These are phyloP conservation scores for Paramyrothecium roridum DNA, from an alignment of 2,329 filamentous ascomycete species.

Conservation along the genomic window DNA sequence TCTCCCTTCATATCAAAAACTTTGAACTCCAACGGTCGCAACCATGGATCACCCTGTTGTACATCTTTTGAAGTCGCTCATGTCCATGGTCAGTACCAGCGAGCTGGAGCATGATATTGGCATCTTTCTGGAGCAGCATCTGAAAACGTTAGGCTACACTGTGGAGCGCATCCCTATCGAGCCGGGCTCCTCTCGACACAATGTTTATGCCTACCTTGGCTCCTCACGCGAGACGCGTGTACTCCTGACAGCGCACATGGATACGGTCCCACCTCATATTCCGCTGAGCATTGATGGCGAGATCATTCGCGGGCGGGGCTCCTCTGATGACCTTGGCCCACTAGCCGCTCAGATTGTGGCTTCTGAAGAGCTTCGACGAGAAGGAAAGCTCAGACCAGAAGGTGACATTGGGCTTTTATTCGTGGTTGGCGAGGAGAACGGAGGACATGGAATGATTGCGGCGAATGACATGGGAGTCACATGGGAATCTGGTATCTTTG, in stretches of 20 bases:
- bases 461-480: constrained; percentile 12
- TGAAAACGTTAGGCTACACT: constrained; percentile 27
- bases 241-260: constrained; percentile 40
- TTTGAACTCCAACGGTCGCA: neutral
- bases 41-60: constrained; percentile 18
- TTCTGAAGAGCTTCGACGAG: constrained; percentile 10
- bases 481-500: constrained; percentile 20
- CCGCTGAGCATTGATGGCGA: constrained; percentile 54
- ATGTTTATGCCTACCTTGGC: constrained; percentile 35
- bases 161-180: constrained; percentile 31
- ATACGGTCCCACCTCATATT: constrained; percentile 66
- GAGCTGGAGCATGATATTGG: constrained; percentile 32
- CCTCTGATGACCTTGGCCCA: constrained; percentile 62
- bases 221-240: constrained; percentile 22
- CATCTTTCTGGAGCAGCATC: constrained; percentile 26
- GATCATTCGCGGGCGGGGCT: constrained; percentile 56
- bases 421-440: constrained; percentile 20
- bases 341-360: constrained; percentile 49
- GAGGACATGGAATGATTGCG: constrained; percentile 17
- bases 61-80: constrained; percentile 26
- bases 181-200: constrained; percentile 25
- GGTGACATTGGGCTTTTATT: constrained; percentile 17
- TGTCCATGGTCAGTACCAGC: constrained; percentile 31
- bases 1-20: too few species aligned
- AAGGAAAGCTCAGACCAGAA: constrained; percentile 7